Conservation (phyloP, 2,329 filamentous ascomycete species). For the Ceratocystis lukuohia region DNA sequence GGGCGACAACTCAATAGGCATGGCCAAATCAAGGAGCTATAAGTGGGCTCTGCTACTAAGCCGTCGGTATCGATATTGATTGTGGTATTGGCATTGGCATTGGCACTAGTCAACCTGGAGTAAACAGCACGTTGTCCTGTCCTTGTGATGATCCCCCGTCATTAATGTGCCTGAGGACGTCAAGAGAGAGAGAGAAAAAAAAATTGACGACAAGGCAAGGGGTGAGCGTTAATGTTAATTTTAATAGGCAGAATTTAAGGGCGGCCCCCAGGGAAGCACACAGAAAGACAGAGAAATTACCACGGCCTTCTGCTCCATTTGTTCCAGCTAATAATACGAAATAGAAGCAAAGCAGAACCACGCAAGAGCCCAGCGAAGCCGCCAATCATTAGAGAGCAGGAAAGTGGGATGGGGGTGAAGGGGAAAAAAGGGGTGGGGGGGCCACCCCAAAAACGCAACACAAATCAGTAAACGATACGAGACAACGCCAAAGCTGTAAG, state of each 20-base stretch:
- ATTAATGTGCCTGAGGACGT: neutral
- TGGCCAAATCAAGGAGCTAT: no score
- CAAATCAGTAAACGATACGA: conserved; percentile 6
- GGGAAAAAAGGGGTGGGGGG: neutral
- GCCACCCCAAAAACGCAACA: neutral
- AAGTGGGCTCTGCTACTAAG: no score
- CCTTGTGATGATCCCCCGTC: no score
- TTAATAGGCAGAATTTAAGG: neutral
- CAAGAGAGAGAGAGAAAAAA: neutral
- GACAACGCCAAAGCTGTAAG: conserved; percentile 3
- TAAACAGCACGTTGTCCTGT: neutral
- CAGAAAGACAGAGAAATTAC: neutral
- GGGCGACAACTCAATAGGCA: neutral
- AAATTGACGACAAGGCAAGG: neutral
- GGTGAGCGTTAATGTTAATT: no score
- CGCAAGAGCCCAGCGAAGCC: neutral
- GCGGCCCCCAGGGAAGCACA: neutral
- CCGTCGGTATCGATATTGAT: no score
- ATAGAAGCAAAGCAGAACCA: neutral
- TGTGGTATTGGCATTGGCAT: no score
- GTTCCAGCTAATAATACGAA: neutral
- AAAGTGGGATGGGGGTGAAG: neutral
- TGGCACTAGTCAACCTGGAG: no score
- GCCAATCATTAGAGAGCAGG: neutral
- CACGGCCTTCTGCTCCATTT: neutral